A percentile compares a stretch with the other conserved stretches of the same genome.
Evolutionary conservation across 2,329 filamentous ascomycete species (phyloP).

Genomic region (Fusarium tanahbumbuense): DNA sequence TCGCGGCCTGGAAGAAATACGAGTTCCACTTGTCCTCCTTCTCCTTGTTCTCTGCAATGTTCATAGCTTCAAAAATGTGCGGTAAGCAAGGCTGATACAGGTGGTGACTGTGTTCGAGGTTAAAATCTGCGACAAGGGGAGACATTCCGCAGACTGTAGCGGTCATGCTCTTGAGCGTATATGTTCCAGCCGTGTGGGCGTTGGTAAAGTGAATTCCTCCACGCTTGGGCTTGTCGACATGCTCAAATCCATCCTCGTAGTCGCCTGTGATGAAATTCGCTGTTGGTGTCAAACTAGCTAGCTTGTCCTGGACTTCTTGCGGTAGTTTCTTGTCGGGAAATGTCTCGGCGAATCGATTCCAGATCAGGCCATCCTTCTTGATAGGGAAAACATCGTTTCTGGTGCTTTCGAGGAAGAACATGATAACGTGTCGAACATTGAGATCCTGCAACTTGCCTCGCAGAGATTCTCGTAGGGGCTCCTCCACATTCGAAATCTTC

Average conservation of each 20-base stretch:
- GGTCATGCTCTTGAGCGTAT: slow-evolving; percentile 58
- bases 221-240: slow-evolving; percentile 35
- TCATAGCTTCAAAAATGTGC: slow-evolving; percentile 53
- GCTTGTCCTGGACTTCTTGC: slow-evolving; percentile 43
- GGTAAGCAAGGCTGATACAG: slow-evolving; percentile 60
- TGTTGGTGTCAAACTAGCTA: slow-evolving; percentile 48
- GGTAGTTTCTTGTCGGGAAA: slow-evolving; percentile 51
- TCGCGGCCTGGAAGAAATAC: slow-evolving; percentile 51
- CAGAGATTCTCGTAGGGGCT: slow-evolving; percentile 48
- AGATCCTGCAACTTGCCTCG: slow-evolving; percentile 45
- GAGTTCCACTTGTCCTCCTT: slow-evolving; percentile 49
- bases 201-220: slow-evolving; percentile 57
- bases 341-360: slow-evolving; percentile 50
- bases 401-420: slow-evolving; percentile 60
- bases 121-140: slow-evolving; percentile 57
- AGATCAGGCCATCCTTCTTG: slow-evolving; percentile 55
- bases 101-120: slow-evolving; percentile 55
- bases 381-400: slow-evolving; percentile 59
- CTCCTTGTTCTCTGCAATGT: slow-evolving; percentile 35
- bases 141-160: slow-evolving; percentile 57
- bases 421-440: slow-evolving; percentile 57
- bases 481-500: slow-evolving; percentile 55
- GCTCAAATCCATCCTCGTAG: slow-evolving; percentile 51
- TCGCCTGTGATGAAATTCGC: slow-evolving; percentile 53
- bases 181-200: slow-evolving; percentile 56